Evolutionary conservation across 2,329 filamentous ascomycete genomes (phyloP), one percentile per base, ranked within the genome.

Genomic region (Cladosporium sp.): DNA sequence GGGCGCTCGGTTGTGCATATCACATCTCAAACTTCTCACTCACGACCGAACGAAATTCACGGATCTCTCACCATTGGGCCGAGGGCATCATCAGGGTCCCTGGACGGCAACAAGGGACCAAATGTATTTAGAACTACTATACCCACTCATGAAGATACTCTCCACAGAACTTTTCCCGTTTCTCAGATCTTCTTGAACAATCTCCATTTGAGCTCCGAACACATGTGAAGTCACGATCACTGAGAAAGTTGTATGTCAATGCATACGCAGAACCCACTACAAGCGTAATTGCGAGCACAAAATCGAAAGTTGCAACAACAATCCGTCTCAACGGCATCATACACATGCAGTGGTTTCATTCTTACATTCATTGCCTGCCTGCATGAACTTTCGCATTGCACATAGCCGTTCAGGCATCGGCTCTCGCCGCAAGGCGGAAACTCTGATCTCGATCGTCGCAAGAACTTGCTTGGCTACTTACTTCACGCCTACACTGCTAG

Each of bases 41-140:
- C n/a, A 41, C n/a, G 55, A 28, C 32, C n/a, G 24, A 14, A 41
- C 30, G 30, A 54, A n/a, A 15, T 58, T 36, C n/a, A 34, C 34
- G 34, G 41, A 38, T 41, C 34, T 34, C 21, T 21, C 32, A 36
- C 21, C 55, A 58, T 41, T 34, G 34, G 30, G 34, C 41, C 21
- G 55, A 58, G 8, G n/a, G 34, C 12, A 41, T 24, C 34, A 34
- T 18, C 10, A 18, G 55, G 55, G 12, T 41, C 21, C 15, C 30
- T 38, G 28, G n/a, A 15, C 15, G n/a, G 15, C 12, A 14, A 26
- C n/a, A 6, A 41, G 34, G 32, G 30, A 58, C 49, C 8, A 36
- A 58, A 15, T 58, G 34, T 58, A 58, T 58, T 28, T 58, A 58
- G 34, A 58, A 36, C 32, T 21, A 24, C 55, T 26, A 58, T 58